Conservation (phyloP, 2,329 filamentous ascomycete species). For the Fusarium sp. region DNA sequence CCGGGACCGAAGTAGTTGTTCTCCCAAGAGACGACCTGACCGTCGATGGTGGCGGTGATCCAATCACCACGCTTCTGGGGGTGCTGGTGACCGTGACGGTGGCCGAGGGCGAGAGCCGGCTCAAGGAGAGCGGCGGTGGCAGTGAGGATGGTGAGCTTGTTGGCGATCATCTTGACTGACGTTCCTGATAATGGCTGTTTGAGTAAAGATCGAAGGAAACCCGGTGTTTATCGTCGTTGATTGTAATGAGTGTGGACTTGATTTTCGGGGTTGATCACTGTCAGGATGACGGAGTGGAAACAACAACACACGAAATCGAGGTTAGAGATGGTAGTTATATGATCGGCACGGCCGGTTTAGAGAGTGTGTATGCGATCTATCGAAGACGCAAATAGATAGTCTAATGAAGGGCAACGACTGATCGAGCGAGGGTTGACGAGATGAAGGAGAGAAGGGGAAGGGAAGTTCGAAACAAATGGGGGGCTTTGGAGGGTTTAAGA, state of each 20-base stretch:
- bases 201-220: conserved; percentile 1
- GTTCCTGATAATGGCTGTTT: conserved; percentile 5
- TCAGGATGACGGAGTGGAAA: conserved; percentile 28
- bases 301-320: conserved; percentile 29
- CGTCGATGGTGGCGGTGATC: conserved; percentile 48
- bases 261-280: conserved; percentile 36
- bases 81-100: conserved; percentile 55
- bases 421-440: conserved; percentile 41
- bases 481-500: conserved; percentile 40
- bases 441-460: conserved; percentile 40
- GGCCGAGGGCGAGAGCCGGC: conserved; percentile 56
- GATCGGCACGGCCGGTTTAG: conserved; percentile 52
- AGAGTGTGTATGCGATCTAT: conserved; percentile 56
- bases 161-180: conserved; percentile 55
- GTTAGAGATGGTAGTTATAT: conserved; percentile 32
- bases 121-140: conserved; percentile 57
- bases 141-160: conserved; percentile 55
- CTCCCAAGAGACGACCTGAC: conserved; percentile 52
- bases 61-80: conserved; percentile 51
- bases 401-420: conserved; percentile 44
- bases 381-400: conserved; percentile 59
- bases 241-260: conserved; percentile 29
- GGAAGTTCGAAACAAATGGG: conserved; percentile 30
- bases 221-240: conserved; percentile 19
- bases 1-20: conserved; percentile 54